Evolutionary conservation across 1,284 basidiomycete genomes (phyloP), one percentile per base, ranked within the genome.

Genomic region (Fomitopsis betulina): DNA sequence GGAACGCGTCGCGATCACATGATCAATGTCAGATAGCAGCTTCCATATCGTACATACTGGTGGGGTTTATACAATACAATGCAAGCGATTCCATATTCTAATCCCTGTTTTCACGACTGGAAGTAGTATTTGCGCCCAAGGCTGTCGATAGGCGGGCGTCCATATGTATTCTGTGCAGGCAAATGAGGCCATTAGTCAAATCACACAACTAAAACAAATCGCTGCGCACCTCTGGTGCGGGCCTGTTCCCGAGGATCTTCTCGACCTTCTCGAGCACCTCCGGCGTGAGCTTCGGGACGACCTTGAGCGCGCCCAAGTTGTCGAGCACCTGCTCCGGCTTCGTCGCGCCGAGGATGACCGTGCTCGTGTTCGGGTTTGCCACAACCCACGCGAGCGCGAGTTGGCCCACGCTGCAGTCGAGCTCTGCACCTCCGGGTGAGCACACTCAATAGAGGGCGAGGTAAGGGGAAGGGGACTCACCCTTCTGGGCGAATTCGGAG

Each of bases 361-460:
- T 71, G 61, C 67, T 67, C 40, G 80, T 87, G 72, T 86, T 80
- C 40, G 82, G 77, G 72, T 88, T 84, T 55, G 71, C 77, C 19
- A 85, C 80, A 12, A 85, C 78, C 88, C 87, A 91, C 9, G 89
- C 89, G 38, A 91, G 77, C 2, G 88, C 85, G 40, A 96, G 80
- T 55, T 83, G 81, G 30, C 83, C 75, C 57, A 84, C 79, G 39
- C 75, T 81, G 63, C 80, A 82, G 38, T 77, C 79, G 15, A 87
- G 74, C 65, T 83, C 81, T 80, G 21, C 50, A 30, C 37, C 17
- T 15, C 25, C 43, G 37, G 25, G 25, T 47, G 15, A 47, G 43
- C 15, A 15, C 35, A 2, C 13, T 3, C 1, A n/a, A n/a, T n/a
- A n/a, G n/a, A n/a, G 21, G 13, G 15, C 23, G 17, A 27, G 23